Base-by-base conservation (phyloP, 1,284 basidiomycete species). In the Cutaneotrichosporon sp. region DNA sequence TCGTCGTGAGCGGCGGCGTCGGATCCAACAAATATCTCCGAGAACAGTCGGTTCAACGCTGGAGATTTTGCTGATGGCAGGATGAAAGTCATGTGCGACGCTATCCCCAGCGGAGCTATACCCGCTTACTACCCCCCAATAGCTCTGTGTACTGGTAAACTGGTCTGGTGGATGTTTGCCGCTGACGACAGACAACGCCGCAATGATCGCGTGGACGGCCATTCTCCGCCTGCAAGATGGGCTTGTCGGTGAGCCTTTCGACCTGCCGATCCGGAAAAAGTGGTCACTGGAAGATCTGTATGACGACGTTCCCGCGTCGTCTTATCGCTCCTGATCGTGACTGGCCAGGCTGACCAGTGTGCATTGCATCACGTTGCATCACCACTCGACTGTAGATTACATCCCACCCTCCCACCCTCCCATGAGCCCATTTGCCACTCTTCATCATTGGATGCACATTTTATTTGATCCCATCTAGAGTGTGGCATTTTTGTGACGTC, bases 171-270 rank as follows among this genome's bases (percentile, higher is more conserved):
- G 26, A 34, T 56, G 18, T 59, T 22, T 9, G 26, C 13, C 42
- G 18, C 51, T 49, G 36, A 50, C 31, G 1, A 18, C 68, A 92
- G 94, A 97, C 72, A 97, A 97, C 74, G 94, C 94, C 0, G 93
- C 87, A 1, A 97, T 97, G 94, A 91, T 97, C 68, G 94, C 85
- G 1, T 94, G 90, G 90, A 89, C 92, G 7, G 88, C 90, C 0
- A 89, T 94, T 84, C 81, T 89, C 68, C 86, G 92, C 13, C 89
- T 96, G 66, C 82, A 89, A n/a, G 81, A 81, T 0, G 82, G 81
- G 2, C 85, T 88, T 67, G 64, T 38, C 58, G 62, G 70, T 49
- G 93, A 97, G 61, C 66, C 71, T 1, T 77, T 73, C 49, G 76
- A 76, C 56, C 71, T 81, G 34, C 73, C 76, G 2, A 56, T 80